Base-by-base conservation (phyloP, 176 grass and related monocot genomes). In the Canna indica region DNA sequence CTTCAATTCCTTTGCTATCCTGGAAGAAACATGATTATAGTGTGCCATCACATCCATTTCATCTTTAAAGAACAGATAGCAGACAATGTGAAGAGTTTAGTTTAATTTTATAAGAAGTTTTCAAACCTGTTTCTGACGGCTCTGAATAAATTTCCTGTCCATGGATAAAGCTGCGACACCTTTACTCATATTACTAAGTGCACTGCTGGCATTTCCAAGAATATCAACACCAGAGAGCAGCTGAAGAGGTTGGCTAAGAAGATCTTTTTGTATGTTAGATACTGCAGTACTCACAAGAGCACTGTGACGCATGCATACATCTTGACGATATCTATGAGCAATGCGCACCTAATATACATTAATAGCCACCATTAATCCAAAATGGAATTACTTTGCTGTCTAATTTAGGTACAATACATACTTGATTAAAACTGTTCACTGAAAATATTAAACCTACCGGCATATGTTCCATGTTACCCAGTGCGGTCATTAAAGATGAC, bases 381-480 rank as follows among this genome's bases (percentile, higher is more conserved):
- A 2, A 62, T 2, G 27, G 17, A 14, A 32, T 16, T 10, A 7
- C 4, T 10, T 8, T 24, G 26, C 10, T 58, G 2, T 25, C 26
- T 25, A 26, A 18, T 8, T 58, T n/a, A 54, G 16, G 50, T 54
- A 54, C 20, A n/a, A 8, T n/a, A 54, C 22, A 24, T n/a, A 54
- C 0, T n/a, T n/a, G 22, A 54, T 54, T 54, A 54, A 54, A 2
- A 54, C 22, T 24, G 16, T 62, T 33, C 11, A 62, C 13, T 12
- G 2, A 66, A 12, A 41, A 66, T 39, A 29, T 24, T 33, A 65
- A 30, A 32, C 77, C 42, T 90, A 97, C 93, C 79, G 84, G 93
- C 93, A 97, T 97, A 77, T 97, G 88, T 59, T 97, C 93, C 93
- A 92, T 97, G 78, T 97, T 97, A 72, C 93, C 93, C 24, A 97